Conservation (phyloP, 2,329 filamentous ascomycete genomes). For the Leptodontidium sp. region DNA sequence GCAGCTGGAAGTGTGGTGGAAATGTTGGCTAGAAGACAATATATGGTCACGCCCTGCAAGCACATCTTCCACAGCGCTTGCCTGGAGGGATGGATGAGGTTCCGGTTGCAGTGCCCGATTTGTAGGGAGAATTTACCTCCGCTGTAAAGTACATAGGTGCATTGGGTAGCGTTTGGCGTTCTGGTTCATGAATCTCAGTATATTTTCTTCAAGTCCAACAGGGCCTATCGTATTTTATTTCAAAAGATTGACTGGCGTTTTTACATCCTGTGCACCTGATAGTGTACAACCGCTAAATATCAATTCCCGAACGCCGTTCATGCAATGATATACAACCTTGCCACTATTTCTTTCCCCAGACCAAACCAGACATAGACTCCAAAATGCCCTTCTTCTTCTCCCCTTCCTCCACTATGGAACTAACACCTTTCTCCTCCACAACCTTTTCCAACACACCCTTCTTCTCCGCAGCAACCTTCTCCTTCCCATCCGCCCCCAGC, state of each 20-base stretch:
- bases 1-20: constrained; percentile 63
- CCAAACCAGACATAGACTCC: constrained; percentile 30
- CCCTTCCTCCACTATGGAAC: constrained; percentile 18
- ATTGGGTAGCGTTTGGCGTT: constrained; percentile 20
- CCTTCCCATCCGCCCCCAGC: constrained; percentile 22
- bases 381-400: constrained; percentile 25
- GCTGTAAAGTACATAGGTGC: constrained; percentile 58
- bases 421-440: constrained; percentile 28
- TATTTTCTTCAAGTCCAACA: not conserved
- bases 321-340: constrained; percentile 17
- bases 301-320: constrained; percentile 21
- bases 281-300: constrained; percentile 29
- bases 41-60: constrained; percentile 97
- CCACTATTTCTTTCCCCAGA: constrained; percentile 33
- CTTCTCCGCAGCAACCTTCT: constrained; percentile 24
- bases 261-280: constrained; percentile 27
- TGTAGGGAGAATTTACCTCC: constrained; percentile 90
- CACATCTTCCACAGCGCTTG: constrained; percentile 95
- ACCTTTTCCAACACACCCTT: constrained; percentile 20
- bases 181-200: not conserved
- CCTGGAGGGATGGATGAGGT: constrained; percentile 95
- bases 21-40: constrained; percentile 80
- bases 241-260: constrained; percentile 29
- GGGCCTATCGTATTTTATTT: not conserved
- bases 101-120: constrained; percentile 92